phyloP scores from a whole-genome alignment of 805 yeast species.

The Lipomyces yamadae region DNA sequence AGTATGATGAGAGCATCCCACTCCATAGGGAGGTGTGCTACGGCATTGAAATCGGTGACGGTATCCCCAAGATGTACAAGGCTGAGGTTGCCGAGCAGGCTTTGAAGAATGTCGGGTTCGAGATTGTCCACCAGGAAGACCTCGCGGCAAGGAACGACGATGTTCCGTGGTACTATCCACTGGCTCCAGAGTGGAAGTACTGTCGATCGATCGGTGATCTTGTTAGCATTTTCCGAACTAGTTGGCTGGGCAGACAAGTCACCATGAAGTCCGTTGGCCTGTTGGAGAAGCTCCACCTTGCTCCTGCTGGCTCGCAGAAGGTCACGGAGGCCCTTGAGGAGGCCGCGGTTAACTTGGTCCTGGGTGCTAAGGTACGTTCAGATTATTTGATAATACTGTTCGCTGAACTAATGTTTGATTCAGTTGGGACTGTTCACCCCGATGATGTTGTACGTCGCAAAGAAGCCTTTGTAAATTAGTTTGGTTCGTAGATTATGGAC shows the following conservation, averaged over 20 bases:
- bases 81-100: constrained; percentile 87
- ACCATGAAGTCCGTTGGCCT: constrained; percentile 80
- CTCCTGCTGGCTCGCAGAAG: constrained; percentile 89
- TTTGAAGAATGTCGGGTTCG: constrained; percentile 83
- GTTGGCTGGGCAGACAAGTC: constrained; percentile 79
- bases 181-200: constrained; percentile 91
- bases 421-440: constrained; percentile 84
- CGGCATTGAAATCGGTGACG: constrained; percentile 98
- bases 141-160: constrained; percentile 79
- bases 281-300: constrained; percentile 84
- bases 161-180: constrained; percentile 97
- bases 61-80: constrained; percentile 95
- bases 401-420: neutral
- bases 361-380: constrained; percentile 70
- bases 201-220: constrained; percentile 78
- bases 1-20: constrained; percentile 81
- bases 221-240: constrained; percentile 86
- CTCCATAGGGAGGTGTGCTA: constrained; percentile 94
- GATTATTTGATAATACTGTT: neutral
- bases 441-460: constrained; percentile 91
- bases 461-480: constrained; percentile 62
- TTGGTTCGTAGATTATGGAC: neutral
- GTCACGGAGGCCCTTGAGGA: constrained; percentile 94
- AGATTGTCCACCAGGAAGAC: constrained; percentile 74
- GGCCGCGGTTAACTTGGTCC: constrained; percentile 93